Percentiles rank a stretch among this genome's conserved stretches.
These are phyloP conservation scores for Trichoderma cornu-damae DNA, from an alignment of 2,329 filamentous ascomycete species.

Conservation along the genomic window DNA sequence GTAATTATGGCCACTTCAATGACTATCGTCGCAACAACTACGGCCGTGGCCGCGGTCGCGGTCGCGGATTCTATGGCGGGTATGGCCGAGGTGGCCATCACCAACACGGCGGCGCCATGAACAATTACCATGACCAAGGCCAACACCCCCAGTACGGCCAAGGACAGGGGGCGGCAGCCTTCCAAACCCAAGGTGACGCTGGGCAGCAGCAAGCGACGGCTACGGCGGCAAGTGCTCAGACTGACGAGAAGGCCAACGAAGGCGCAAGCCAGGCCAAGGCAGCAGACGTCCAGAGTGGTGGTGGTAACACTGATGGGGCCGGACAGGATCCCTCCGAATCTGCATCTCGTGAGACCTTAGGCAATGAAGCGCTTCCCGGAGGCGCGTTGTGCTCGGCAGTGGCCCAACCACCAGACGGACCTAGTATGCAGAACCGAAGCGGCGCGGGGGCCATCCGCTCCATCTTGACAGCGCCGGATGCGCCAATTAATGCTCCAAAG, in stretches of 20 bases:
- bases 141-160: slow-evolving; percentile 30
- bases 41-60: slow-evolving; percentile 61
- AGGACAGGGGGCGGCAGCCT: slow-evolving; percentile 14
- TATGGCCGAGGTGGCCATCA: slow-evolving; percentile 51
- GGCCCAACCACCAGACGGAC: slow-evolving; percentile 22
- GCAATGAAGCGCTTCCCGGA: slow-evolving; percentile 27
- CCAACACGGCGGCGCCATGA: slow-evolving; percentile 37
- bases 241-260: slow-evolving; percentile 39
- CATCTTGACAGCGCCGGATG: slow-evolving; percentile 35
- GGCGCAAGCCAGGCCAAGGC: slow-evolving; percentile 4
- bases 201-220: slow-evolving; percentile 20
- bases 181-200: slow-evolving; percentile 22
- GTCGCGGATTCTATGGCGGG: slow-evolving; percentile 56
- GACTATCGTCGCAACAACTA: slow-evolving; percentile 67
- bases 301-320: slow-evolving; percentile 21
- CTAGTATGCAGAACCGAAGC: slow-evolving; percentile 24
- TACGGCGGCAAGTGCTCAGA: slow-evolving; percentile 27
- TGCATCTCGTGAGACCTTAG: slow-evolving; percentile 30
- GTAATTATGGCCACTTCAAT: slow-evolving; percentile 80
- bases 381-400: slow-evolving; percentile 18
- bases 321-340: slow-evolving; percentile 23
- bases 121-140: slow-evolving; percentile 34
- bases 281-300: slow-evolving; percentile 15
- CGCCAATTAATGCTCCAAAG: slow-evolving; percentile 71
- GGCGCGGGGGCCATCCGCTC: slow-evolving; percentile 29